Conservation (phyloP, 768 basidiomycete genomes). For the Boletus sp. region DNA sequence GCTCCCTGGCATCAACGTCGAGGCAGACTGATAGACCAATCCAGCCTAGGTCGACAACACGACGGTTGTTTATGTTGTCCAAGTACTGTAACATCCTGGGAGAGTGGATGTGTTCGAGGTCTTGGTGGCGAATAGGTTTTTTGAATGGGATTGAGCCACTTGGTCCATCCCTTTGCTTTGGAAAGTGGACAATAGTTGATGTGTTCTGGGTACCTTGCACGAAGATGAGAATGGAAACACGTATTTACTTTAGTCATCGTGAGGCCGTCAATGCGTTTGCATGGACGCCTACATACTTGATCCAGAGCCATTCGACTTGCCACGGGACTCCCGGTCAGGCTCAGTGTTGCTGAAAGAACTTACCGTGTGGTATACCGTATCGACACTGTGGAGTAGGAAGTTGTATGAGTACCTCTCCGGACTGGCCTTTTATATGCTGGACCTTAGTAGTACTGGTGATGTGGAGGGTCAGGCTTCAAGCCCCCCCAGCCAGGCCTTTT, state of each 20-base stretch:
- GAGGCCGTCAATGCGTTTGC: background rate
- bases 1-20: background rate
- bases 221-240: background rate
- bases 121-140: background rate
- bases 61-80: background rate
- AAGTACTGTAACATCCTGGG: background rate
- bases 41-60: background rate
- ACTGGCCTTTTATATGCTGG: conserved; percentile 51
- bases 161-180: background rate
- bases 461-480: background rate
- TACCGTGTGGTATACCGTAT: background rate
- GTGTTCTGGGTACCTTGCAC: background rate
- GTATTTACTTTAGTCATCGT: background rate
- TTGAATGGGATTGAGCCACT: background rate
- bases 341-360: background rate
- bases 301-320: background rate
- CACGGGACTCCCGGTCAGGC: background rate
- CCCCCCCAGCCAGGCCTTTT: background rate
- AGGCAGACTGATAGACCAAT: background rate
- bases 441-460: background rate
- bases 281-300: background rate
- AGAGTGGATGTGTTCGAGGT: background rate
- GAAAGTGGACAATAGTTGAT: background rate
- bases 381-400: conserved; percentile 61
- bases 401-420: conserved; percentile 59